phyloP scores from a whole-genome alignment of 192 early-diverging fungal genomes.

The Mortierella claussenii region DNA sequence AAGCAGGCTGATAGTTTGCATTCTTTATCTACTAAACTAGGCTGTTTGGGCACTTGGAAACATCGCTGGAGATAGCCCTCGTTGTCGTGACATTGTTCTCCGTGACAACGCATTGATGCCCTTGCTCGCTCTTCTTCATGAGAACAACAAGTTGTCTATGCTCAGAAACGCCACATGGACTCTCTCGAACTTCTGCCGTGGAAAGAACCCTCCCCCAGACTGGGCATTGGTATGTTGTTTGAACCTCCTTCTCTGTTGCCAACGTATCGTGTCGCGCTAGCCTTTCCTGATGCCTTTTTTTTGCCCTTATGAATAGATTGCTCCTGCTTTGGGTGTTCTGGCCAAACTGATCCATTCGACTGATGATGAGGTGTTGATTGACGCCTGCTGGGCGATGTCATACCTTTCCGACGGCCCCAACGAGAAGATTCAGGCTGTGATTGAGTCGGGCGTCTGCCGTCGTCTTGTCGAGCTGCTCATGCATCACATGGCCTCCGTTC shows the following conservation, averaged over 20 bases:
- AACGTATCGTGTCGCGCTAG: too few species aligned
- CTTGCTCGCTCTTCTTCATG: slow-evolving; percentile 85
- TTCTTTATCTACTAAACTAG: slow-evolving; percentile 38
- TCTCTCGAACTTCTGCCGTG: slow-evolving; percentile 98
- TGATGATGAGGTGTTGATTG: slow-evolving; percentile 96
- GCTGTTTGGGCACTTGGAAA: slow-evolving; percentile 99
- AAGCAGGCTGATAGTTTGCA: too few species aligned
- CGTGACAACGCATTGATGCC: slow-evolving; percentile 86
- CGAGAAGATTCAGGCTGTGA: slow-evolving; percentile 98
- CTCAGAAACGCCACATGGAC: slow-evolving; percentile 99
- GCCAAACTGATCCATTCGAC: slow-evolving; percentile 90
- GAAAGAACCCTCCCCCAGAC: slow-evolving; percentile 95
- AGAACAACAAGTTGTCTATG: slow-evolving; percentile 95
- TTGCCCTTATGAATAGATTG: too few species aligned
- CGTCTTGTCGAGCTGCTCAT: slow-evolving; percentile 93
- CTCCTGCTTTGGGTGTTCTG: slow-evolving; percentile 86
- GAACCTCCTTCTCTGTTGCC: too few species aligned
- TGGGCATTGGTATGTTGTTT: slow-evolving; percentile 74
- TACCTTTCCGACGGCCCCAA: slow-evolving; percentile 97
- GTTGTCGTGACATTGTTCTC: slow-evolving; percentile 92
- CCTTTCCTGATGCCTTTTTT: too few species aligned
- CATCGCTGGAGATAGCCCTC: slow-evolving; percentile 96
- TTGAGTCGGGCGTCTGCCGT: slow-evolving; percentile 93
- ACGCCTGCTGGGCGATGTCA: slow-evolving; percentile 99
- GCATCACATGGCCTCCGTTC: slow-evolving; percentile 90